These are phyloP conservation scores for Agrocybe chaxingu DNA, from an alignment of 768 basidiomycete species.

Conservation along the genomic window DNA sequence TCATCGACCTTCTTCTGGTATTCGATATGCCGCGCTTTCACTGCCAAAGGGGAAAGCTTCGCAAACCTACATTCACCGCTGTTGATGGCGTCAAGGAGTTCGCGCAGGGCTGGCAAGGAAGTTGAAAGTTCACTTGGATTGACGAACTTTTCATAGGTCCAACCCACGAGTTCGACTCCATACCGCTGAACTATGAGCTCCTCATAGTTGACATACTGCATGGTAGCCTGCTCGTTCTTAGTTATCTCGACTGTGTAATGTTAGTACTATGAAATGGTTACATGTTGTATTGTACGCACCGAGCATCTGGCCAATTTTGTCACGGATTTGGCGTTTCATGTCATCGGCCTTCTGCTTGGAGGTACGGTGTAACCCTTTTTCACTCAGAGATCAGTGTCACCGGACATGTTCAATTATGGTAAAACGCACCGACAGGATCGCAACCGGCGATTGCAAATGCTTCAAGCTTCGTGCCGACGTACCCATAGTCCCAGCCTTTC, in stretches of 20 bases:
- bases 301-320: too few relatives aligned
- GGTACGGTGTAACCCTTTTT: neutral
- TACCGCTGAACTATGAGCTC: constrained; percentile 10
- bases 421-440: constrained; percentile 4
- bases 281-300: too few relatives aligned
- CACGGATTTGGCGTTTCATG: too few relatives aligned
- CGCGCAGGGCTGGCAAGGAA: neutral
- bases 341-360: constrained; percentile 4
- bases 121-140: constrained; percentile 9
- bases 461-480: constrained; percentile 6
- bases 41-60: neutral
- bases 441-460: constrained; percentile 10
- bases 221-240: neutral
- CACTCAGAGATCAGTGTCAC: too few relatives aligned
- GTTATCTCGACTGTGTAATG: neutral
- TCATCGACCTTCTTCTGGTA: too few relatives aligned
- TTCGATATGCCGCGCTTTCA: too few relatives aligned
- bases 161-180: constrained; percentile 16
- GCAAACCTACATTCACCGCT: constrained; percentile 3
- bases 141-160: constrained; percentile 11
- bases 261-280: too few relatives aligned
- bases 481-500: constrained; percentile 3
- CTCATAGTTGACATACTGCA: constrained; percentile 18
- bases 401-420: neutral
- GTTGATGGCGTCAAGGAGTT: neutral